Percentiles rank a stretch among this genome's conserved stretches.
Conservation (phyloP, 768 basidiomycete species). For the Crepidotus variabilis region DNA sequence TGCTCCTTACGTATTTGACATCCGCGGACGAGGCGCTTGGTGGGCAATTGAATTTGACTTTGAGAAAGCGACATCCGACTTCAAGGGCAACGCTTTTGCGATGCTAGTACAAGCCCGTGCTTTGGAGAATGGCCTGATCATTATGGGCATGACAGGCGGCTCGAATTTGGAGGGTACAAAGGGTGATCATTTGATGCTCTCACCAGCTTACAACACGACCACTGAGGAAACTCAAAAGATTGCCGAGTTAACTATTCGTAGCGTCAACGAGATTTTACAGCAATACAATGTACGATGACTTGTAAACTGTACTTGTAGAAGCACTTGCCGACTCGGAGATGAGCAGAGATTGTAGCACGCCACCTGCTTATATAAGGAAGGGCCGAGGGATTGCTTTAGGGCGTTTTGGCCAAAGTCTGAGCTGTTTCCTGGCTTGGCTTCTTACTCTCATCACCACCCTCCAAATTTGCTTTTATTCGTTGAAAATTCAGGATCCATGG, state of each 20-base stretch:
- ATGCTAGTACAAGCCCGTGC: constrained; percentile 68
- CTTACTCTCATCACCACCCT: constrained; percentile 27
- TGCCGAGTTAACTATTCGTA: constrained; percentile 59
- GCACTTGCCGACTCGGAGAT: constrained; percentile 7
- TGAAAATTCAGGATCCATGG: constrained; percentile 66
- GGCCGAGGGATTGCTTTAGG: constrained; percentile 30
- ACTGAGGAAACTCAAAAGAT: constrained; percentile 66
- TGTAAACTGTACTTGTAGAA: constrained; percentile 1
- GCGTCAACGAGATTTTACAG: constrained; percentile 59
- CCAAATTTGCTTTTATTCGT: constrained; percentile 26
- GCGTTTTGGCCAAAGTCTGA: constrained; percentile 28
- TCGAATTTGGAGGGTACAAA: constrained; percentile 63
- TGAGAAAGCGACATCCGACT: constrained; percentile 39
- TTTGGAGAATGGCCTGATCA: constrained; percentile 61
- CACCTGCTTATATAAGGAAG: constrained; percentile 45
- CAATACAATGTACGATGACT: constrained; percentile 25
- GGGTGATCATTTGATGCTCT: constrained; percentile 70
- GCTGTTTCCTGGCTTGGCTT: constrained; percentile 24
- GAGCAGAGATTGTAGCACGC: constrained; percentile 22
- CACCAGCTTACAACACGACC: constrained; percentile 80
- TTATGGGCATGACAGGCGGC: constrained; percentile 74
- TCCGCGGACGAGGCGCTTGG: constrained; percentile 82
- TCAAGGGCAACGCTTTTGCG: constrained; percentile 56
- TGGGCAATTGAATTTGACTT: constrained; percentile 86
- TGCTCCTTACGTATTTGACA: constrained; percentile 69